Conservation (phyloP, 139 green algal genomes). For the Edaphochlamys debaryana region DNA sequence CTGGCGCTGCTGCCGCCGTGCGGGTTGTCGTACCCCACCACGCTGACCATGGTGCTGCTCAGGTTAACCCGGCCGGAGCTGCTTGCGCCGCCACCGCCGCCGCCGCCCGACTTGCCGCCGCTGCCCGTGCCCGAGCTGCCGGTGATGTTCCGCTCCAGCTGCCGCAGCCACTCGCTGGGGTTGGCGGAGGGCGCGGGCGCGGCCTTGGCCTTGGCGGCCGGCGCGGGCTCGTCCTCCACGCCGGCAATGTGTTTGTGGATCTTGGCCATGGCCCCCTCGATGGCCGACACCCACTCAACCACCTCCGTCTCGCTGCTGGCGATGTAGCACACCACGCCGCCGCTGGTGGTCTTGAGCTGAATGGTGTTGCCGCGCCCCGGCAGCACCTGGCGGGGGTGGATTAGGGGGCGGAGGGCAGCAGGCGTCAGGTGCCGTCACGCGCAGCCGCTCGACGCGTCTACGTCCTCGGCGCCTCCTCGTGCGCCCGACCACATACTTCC, state of each 20-base stretch:
- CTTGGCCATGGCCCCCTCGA: slow-evolving; percentile 75
- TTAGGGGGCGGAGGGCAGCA: slow-evolving; percentile 46
- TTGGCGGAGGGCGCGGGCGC: neutral
- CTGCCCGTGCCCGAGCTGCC: neutral
- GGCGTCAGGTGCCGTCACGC: too few species aligned
- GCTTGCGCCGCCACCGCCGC: slow-evolving; percentile 1
- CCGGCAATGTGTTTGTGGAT: slow-evolving; percentile 79
- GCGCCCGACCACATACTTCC: too few species aligned
- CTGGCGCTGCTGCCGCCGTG: slow-evolving; percentile 25
- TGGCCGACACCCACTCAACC: slow-evolving; percentile 88
- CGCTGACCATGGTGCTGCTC: slow-evolving; percentile 67
- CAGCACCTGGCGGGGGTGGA: neutral
- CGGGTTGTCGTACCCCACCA: slow-evolving; percentile 68
- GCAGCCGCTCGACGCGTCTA: too few species aligned
- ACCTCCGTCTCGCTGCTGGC: slow-evolving; percentile 88
- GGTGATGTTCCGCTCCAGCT: slow-evolving; percentile 47
- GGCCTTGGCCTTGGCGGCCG: neutral
- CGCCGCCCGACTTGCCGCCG: slow-evolving; percentile 1
- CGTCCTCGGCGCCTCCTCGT: too few species aligned
- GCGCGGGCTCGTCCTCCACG: slow-evolving; percentile 66
- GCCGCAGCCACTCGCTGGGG: slow-evolving; percentile 43
- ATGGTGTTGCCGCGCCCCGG: slow-evolving; percentile 78
- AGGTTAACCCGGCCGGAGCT: slow-evolving; percentile 25
- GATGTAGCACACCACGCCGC: slow-evolving; percentile 79
- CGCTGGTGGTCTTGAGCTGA: slow-evolving; percentile 79